A percentile compares a stretch with the other conserved stretches of the same genome.
phyloP scores from a whole-genome alignment of 1,139 yeast genomes.

The Groenewaldozyma sp. region DNA sequence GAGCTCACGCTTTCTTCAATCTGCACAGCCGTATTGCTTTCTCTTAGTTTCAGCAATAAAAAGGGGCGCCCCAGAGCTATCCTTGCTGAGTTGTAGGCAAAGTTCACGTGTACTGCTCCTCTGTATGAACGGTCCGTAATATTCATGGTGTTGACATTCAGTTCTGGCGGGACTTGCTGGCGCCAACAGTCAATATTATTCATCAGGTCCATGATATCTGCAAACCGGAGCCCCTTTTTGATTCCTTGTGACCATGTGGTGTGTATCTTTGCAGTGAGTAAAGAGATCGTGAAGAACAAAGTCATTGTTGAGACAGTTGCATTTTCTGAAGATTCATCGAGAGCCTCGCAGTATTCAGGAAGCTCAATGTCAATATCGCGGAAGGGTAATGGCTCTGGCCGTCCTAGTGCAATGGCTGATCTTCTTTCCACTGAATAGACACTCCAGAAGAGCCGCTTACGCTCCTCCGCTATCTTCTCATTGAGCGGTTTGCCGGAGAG shows the following conservation, averaged over 20 bases:
- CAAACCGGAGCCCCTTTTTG: conserved; percentile 4
- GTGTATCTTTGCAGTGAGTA: conserved; percentile 4
- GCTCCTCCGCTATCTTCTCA: conserved; percentile 1
- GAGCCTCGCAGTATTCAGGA: conserved; percentile 2
- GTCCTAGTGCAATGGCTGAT: conserved; percentile 6
- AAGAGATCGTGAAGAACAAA: conserved; percentile 6
- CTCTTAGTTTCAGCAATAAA: conserved; percentile 4
- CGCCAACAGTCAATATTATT: conserved; percentile 5
- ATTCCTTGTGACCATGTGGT: conserved; percentile 4
- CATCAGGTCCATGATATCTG: conserved; percentile 1
- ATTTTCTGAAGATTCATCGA: conserved; percentile 4
- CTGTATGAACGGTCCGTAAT: conserved; percentile 12
- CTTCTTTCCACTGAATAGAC: conserved; percentile 5
- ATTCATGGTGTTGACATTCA: conserved; percentile 1
- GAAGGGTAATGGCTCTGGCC: conserved; percentile 6
- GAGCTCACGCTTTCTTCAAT: conserved; percentile 2
- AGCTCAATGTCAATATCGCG: neutral
- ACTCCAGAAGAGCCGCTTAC: conserved; percentile 7
- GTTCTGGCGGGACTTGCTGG: conserved; percentile 3
- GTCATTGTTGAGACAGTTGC: conserved; percentile 3
- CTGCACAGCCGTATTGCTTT: neutral
- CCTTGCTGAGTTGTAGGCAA: conserved; percentile 6
- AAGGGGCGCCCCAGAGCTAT: conserved; percentile 8
- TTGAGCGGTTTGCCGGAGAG: neutral
- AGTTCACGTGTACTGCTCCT: conserved; percentile 5